A percentile compares a stretch with the other conserved stretches of the same genome.
Evolutionary conservation across 2,329 filamentous ascomycete genomes (phyloP).

Genomic region (Phyllosticta citriasiana): DNA sequence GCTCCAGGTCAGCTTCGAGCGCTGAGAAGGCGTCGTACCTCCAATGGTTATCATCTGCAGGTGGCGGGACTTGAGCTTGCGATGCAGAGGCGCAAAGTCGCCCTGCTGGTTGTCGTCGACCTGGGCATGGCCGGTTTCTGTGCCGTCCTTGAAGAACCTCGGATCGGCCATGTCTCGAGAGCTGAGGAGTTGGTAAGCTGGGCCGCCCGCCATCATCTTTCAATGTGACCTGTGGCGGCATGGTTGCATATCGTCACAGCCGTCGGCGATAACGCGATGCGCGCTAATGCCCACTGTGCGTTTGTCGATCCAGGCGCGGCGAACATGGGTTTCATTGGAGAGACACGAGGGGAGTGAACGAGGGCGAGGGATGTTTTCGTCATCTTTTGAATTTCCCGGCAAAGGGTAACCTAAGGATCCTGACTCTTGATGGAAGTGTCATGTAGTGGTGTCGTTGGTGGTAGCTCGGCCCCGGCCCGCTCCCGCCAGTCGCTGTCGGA

Average conservation of each 20-base stretch:
- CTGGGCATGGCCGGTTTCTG: background rate
- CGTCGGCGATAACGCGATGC: background rate
- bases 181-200: background rate
- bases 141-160: background rate
- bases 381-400: too few species aligned
- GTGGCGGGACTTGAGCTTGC: conserved; percentile 16
- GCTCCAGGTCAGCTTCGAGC: background rate
- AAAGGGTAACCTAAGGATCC: too few species aligned
- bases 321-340: background rate
- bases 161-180: background rate
- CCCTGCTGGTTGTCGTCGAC: background rate
- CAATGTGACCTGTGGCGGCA: background rate
- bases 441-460: background rate
- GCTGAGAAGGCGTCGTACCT: conserved; percentile 6
- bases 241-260: background rate
- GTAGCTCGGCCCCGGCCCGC: background rate
- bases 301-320: background rate
- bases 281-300: background rate
- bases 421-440: too few species aligned
- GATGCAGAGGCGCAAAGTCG: conserved; percentile 13
- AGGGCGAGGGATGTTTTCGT: background rate
- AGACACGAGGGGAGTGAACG: background rate
- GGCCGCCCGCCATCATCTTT: background rate
- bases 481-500: background rate
- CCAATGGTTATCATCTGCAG: conserved; percentile 19